These are phyloP conservation scores for Taiozyma sp. DNA, from an alignment of 1,139 yeast genomes.

Conservation along the genomic window DNA sequence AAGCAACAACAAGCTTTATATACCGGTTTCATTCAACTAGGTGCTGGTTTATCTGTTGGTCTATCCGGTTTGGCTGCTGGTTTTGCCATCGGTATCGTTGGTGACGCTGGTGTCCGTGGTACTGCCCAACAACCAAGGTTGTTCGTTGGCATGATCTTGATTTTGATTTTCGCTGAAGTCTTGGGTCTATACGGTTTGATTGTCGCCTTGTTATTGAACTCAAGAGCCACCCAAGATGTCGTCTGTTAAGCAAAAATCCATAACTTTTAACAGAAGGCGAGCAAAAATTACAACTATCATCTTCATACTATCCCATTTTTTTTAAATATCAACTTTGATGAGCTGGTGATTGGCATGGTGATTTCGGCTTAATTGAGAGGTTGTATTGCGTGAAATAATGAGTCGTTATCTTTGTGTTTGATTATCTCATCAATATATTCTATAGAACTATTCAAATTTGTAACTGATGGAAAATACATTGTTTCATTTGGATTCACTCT, in stretches of 20 bases:
- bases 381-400: not conserved
- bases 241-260: conserved; percentile 47
- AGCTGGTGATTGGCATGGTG: not conserved
- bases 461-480: not conserved
- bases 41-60: conserved; percentile 98
- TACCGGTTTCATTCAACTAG: conserved; percentile 97
- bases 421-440: not conserved
- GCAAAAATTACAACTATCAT: not conserved
- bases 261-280: not conserved
- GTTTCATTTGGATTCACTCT: not conserved
- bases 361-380: not conserved
- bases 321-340: not conserved
- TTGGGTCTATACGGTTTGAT: conserved; percentile 96
- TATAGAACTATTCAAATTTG: not conserved
- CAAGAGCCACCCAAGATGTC: conserved; percentile 94
- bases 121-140: conserved; percentile 95
- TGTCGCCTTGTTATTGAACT: conserved; percentile 94
- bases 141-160: conserved; percentile 95
- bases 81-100: conserved; percentile 96
- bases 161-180: conserved; percentile 98
- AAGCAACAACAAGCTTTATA: conserved; percentile 89
- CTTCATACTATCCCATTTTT: not conserved
- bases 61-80: conserved; percentile 97
- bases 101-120: conserved; percentile 98
- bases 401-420: not conserved